Percentiles rank a stretch among this genome's conserved stretches.
Evolutionary conservation across 768 basidiomycete genomes (phyloP).

Genomic region (Chalciporus sphaerocephalus): DNA sequence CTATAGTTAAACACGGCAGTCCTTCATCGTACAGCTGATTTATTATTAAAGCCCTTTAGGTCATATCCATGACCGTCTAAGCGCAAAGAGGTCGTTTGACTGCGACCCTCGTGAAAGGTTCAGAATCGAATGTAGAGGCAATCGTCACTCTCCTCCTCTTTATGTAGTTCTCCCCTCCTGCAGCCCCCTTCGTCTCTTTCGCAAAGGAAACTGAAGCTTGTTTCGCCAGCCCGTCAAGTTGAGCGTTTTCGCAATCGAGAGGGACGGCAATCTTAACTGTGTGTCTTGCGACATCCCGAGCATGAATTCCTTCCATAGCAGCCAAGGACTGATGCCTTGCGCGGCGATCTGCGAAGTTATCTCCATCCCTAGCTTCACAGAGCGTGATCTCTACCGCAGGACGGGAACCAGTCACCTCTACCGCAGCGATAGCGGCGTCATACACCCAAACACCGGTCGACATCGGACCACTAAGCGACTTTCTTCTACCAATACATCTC

Average conservation of each 20-base stretch:
- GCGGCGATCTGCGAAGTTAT: conserved; percentile 5
- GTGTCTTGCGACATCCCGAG: conserved; percentile 7
- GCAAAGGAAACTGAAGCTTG: background rate
- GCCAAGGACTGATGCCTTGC: conserved; percentile 25
- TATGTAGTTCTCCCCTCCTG: background rate
- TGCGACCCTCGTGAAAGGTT: conserved; percentile 5
- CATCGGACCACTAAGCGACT: conserved; percentile 37
- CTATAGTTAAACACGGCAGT: background rate
- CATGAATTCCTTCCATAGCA: conserved; percentile 14
- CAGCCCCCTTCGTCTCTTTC: background rate
- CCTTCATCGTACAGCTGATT: background rate
- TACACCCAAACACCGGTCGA: conserved; percentile 44
- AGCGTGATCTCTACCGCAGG: conserved; percentile 22
- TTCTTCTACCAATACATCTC: conserved; percentile 50
- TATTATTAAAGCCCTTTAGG: background rate
- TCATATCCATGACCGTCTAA: conserved; percentile 3
- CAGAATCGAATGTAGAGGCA: conserved; percentile 5
- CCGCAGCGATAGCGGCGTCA: conserved; percentile 44
- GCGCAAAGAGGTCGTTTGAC: conserved; percentile 18
- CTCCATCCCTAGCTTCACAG: conserved; percentile 2
- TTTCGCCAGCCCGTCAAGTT: background rate
- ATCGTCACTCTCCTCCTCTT: conserved; percentile 8
- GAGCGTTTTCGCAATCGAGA: conserved; percentile 3
- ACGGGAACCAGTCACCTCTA: conserved; percentile 28
- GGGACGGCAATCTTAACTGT: conserved; percentile 21